These are phyloP conservation scores for Jatropha podagrica DNA, from an alignment of 441 rosid genomes.

Conservation along the genomic window DNA sequence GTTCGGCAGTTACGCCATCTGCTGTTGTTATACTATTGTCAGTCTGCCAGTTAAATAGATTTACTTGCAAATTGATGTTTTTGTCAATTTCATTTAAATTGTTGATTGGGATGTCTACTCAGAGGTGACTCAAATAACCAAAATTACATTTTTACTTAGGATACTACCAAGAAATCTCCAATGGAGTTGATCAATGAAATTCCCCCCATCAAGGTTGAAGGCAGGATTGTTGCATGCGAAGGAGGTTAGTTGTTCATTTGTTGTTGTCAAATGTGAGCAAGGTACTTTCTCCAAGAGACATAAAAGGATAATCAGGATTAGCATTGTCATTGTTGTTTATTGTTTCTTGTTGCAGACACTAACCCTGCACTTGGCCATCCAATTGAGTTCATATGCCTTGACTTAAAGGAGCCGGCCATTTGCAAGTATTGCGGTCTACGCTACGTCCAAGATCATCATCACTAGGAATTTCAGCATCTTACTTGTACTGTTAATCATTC, in stretches of 20 bases:
- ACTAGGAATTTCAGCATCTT: slow-evolving; percentile 35
- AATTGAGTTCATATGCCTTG: slow-evolving; percentile 95
- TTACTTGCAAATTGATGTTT: not conserved
- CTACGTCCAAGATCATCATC: slow-evolving; percentile 90
- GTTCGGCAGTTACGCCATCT: not conserved
- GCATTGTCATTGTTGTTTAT: not conserved
- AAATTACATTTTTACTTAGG: slow-evolving; percentile 40
- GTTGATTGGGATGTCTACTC: not conserved
- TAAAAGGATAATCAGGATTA: too few relatives aligned
- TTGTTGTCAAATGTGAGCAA: not conserved
- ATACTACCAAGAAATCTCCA: slow-evolving; percentile 87
- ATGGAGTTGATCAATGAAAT: slow-evolving; percentile 97
- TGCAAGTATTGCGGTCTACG: slow-evolving; percentile 98
- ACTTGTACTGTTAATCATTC: slow-evolving; percentile 2
- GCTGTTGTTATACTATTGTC: not conserved
- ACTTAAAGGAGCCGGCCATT: slow-evolving; percentile 73
- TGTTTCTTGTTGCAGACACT: slow-evolving; percentile 44
- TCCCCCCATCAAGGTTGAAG: slow-evolving; percentile 93
- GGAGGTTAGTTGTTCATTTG: slow-evolving; percentile 62
- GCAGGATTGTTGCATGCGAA: slow-evolving; percentile 95
- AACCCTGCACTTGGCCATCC: slow-evolving; percentile 97
- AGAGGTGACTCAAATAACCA: not conserved
- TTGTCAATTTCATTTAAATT: not conserved
- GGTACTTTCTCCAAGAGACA: not conserved
- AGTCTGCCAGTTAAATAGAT: not conserved